phyloP scores from a whole-genome alignment of 2,329 filamentous ascomycete species.

The Microsporum audouinii region DNA sequence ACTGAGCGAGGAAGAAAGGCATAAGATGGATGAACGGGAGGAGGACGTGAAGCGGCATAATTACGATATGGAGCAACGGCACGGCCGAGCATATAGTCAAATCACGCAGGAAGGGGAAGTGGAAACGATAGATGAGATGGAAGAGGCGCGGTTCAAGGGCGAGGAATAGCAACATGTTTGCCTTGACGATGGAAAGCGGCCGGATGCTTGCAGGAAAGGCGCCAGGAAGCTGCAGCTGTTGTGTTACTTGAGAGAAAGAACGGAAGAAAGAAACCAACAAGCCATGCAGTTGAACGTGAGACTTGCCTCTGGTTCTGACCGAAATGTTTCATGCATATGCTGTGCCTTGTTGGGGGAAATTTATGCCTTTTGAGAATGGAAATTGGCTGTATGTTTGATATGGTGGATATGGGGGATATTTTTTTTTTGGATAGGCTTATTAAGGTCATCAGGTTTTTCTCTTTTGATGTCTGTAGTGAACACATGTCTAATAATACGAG shows the following conservation, averaged over 20 bases:
- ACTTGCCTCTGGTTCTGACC: background rate
- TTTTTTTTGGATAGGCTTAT: too few relatives aligned
- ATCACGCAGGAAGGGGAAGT: constrained; percentile 10
- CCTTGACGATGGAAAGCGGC: background rate
- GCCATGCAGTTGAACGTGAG: background rate
- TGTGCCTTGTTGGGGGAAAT: too few relatives aligned
- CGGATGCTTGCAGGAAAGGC: background rate
- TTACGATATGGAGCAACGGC: constrained; percentile 13
- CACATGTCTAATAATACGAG: background rate
- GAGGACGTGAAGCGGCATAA: constrained; percentile 15
- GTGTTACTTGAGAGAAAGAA: background rate
- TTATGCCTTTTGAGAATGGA: background rate
- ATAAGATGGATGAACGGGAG: constrained; percentile 6
- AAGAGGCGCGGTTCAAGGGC: constrained; percentile 7
- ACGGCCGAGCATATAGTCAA: constrained; percentile 12
- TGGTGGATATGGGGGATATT: too few relatives aligned
- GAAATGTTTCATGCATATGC: background rate
- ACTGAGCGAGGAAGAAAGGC: constrained; percentile 10
- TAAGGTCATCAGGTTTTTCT: too few relatives aligned
- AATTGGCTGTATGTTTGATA: background rate
- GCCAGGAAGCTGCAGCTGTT: background rate
- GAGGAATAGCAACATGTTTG: constrained; percentile 6
- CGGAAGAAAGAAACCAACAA: background rate
- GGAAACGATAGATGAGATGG: constrained; percentile 11
- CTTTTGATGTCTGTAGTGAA: too few relatives aligned